A percentile compares a stretch with the other conserved stretches of the same genome.
Evolutionary conservation across 2,329 filamentous ascomycete species (phyloP).

Genomic region (Xylariaceae sp.): DNA sequence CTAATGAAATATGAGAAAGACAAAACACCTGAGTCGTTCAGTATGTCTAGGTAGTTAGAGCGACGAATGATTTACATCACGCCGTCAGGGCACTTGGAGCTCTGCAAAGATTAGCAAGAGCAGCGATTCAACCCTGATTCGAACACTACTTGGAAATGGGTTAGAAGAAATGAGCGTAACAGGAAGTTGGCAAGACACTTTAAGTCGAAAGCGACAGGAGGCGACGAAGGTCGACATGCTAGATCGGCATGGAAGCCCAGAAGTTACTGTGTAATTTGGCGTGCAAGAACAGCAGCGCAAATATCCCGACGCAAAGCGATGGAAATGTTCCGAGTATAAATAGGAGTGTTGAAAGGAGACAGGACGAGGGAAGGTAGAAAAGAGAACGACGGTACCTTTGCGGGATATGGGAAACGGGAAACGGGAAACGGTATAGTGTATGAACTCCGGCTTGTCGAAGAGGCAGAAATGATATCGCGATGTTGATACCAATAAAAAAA

Average conservation of each 20-base stretch:
- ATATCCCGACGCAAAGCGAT: background rate
- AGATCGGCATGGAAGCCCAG: background rate
- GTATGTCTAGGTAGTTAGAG: background rate
- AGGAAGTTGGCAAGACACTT: background rate
- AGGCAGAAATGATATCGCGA: background rate
- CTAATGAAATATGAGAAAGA: background rate
- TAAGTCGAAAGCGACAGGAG: background rate
- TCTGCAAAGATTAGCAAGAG: background rate
- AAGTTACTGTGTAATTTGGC: background rate
- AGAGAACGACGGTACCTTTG: background rate
- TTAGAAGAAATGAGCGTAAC: slow-evolving; percentile 1
- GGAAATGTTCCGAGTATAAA: background rate
- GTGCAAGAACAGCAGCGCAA: background rate
- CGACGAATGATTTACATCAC: background rate
- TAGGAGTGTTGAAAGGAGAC: background rate
- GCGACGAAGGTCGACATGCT: background rate
- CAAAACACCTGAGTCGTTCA: background rate
- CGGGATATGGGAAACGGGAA: no score
- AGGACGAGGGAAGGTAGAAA: background rate
- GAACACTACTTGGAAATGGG: background rate
- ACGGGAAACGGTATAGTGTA: background rate
- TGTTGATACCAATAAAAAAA: background rate
- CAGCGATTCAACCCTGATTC: slow-evolving; percentile 2
- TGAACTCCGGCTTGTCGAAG: background rate
- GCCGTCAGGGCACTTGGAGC: background rate